phyloP scores from a whole-genome alignment of 331 rosid species.

The Acacia pycnantha region DNA sequence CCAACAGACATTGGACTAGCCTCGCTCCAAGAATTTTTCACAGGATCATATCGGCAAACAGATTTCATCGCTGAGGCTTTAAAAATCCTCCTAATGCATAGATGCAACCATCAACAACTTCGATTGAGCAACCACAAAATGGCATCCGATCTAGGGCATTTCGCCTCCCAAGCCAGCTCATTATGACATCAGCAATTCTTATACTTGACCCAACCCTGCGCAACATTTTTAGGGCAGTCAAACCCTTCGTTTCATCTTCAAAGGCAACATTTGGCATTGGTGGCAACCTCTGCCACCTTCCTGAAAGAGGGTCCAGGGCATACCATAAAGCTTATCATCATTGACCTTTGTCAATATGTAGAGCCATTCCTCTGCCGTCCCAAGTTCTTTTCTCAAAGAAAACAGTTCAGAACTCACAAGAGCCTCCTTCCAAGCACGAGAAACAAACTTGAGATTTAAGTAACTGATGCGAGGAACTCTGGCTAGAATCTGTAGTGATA shows the following conservation, averaged over 20 bases:
- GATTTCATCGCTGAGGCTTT: constrained; percentile 72
- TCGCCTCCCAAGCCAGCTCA: constrained; percentile 80
- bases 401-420: constrained; percentile 62
- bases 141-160: constrained; percentile 76
- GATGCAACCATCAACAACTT: constrained; percentile 74
- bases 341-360: constrained; percentile 69
- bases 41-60: constrained; percentile 82
- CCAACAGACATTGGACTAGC: constrained; percentile 74
- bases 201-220: constrained; percentile 65
- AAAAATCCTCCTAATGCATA: constrained; percentile 90
- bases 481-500: constrained; percentile 85
- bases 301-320: constrained; percentile 74
- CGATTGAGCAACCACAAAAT: constrained; percentile 85
- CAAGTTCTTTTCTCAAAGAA: constrained; percentile 72
- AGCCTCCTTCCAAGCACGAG: constrained; percentile 68
- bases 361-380: constrained; percentile 83
- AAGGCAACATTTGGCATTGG: constrained; percentile 61
- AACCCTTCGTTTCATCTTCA: constrained; percentile 58
- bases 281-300: constrained; percentile 86
- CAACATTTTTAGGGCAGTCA: constrained; percentile 54
- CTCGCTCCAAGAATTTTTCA: constrained; percentile 70
- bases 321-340: constrained; percentile 74
- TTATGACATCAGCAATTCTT: constrained; percentile 62
- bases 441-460: constrained; percentile 63
- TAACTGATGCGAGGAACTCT: constrained; percentile 73